Base-by-base conservation (phyloP, 129 eudicot genomes). In the Heracleum sosnowskyi region DNA sequence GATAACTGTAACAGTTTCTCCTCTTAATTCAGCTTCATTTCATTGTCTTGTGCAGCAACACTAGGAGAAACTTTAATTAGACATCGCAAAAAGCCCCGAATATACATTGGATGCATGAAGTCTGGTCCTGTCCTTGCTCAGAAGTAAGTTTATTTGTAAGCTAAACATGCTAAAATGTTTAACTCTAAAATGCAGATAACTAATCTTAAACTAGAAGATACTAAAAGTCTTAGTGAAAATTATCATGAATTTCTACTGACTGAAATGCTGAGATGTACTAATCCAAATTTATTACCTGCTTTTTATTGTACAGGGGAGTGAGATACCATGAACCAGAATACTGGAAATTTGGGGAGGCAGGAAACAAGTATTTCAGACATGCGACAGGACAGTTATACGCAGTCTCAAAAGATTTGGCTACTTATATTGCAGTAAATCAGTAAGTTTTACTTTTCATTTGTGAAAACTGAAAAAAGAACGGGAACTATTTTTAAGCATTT, bases 121-220 rank as follows among this genome's bases (percentile, higher is more conserved):
- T 92, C 97, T 45, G 97, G 97, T 46, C 97, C 97, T 1, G 97
- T 92, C 73, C 96, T 92, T n/a, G 91, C 96, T 83, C 96, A 90
- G 76, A 92, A 92, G 97, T 92, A 81, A 84, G 91, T 51, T n/a
- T n/a, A 72, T 78, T 28, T 29, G 33, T 72, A n/a, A n/a, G 77
- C 77, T 60, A n/a, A 24, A 60, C 31, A 9, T 71, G 75, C 53
- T 41, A 60, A 60, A 0, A 26, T n/a, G 29, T n/a, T 60, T n/a
- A 60, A n/a, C 24, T 16, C 68, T 26, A 60, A 26, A 60, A 0
- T 60, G 29, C 33, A n/a, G 68, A 74, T 37, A 1, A 74, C 2
- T 4, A 26, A 7, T 42, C 11, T 24, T n/a, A 5, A 60, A 24
- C 28, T 34, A 29, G 20, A 13, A 8, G 51, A n/a, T 22, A 10